Percentiles rank a stretch among this genome's conserved stretches.
These are phyloP conservation scores for Fusarium burgessii DNA, from an alignment of 2,329 filamentous ascomycete genomes.

Conservation along the genomic window DNA sequence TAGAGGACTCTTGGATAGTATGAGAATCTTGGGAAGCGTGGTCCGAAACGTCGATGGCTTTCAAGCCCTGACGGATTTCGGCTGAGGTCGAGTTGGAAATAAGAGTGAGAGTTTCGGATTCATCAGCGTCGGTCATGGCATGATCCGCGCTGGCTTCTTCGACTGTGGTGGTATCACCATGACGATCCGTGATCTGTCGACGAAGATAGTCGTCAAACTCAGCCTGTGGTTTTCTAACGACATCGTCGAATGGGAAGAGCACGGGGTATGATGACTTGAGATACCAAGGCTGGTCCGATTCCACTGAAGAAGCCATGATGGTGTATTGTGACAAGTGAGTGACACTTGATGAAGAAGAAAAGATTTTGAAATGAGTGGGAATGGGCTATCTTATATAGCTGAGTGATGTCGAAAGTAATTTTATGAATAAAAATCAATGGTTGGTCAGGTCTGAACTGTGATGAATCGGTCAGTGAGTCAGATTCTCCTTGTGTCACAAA, in stretches of 20 bases:
- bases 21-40: background rate
- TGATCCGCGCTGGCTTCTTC: background rate
- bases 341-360: background rate
- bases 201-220: conserved; percentile 52
- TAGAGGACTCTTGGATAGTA: background rate
- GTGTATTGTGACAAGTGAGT: background rate
- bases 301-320: conserved; percentile 39
- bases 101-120: conserved; percentile 46
- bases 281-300: conserved; percentile 52
- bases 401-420: background rate
- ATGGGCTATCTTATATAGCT: conserved; percentile 19
- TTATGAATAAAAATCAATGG: background rate
- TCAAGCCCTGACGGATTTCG: conserved; percentile 39
- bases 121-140: conserved; percentile 25
- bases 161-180: conserved; percentile 9
- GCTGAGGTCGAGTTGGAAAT: conserved; percentile 45
- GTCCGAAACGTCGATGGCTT: conserved; percentile 24
- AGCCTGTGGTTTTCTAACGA: conserved; percentile 48
- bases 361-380: background rate
- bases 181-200: conserved; percentile 40
- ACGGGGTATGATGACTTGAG: conserved; percentile 55
- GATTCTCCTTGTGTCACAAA: background rate
- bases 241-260: conserved; percentile 53
- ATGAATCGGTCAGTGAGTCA: conserved; percentile 37
- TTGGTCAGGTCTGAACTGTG: background rate